Evolutionary conservation across 164 flowering plant species (phyloP).

Genomic region (Saururus chinensis): DNA sequence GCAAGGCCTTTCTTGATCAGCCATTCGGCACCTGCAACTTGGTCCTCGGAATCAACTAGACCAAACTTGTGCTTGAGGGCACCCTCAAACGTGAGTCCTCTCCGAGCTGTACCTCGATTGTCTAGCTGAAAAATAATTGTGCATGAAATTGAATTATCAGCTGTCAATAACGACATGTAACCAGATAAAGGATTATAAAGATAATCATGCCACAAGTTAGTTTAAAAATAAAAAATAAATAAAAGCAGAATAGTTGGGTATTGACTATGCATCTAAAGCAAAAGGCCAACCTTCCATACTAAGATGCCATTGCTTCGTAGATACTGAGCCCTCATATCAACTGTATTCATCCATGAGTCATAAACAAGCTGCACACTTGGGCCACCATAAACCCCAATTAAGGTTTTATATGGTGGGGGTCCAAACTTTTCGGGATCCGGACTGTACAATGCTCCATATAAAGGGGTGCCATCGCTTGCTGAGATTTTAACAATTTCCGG

Average conservation of each 20-base stretch:
- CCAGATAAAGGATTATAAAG: no score
- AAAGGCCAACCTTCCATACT: slow-evolving; percentile 76
- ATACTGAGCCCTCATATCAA: slow-evolving; percentile 95
- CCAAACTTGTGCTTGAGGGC: slow-evolving; percentile 56
- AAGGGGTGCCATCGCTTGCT: slow-evolving; percentile 61
- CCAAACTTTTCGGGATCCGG: slow-evolving; percentile 70
- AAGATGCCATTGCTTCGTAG: slow-evolving; percentile 75
- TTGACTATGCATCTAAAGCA: neutral
- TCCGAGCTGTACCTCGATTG: slow-evolving; percentile 78
- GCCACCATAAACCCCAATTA: slow-evolving; percentile 85
- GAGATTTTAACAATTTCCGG: slow-evolving; percentile 59
- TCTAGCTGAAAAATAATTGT: slow-evolving; percentile 48
- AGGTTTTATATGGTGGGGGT: slow-evolving; percentile 83
- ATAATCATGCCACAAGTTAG: neutral
- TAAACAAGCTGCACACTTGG: slow-evolving; percentile 71
- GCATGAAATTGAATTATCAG: no score
- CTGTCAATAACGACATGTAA: neutral
- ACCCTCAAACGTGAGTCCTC: slow-evolving; percentile 85
- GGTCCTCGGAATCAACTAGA: slow-evolving; percentile 65
- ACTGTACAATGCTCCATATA: slow-evolving; percentile 70
- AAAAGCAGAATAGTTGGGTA: neutral
- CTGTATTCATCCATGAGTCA: slow-evolving; percentile 79
- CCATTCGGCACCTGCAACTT: slow-evolving; percentile 78
- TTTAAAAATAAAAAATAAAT: no score
- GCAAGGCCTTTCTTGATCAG: slow-evolving; percentile 72